Conservation (phyloP, 2,329 filamentous ascomycete genomes). For the Lachnum nothofagi region DNA sequence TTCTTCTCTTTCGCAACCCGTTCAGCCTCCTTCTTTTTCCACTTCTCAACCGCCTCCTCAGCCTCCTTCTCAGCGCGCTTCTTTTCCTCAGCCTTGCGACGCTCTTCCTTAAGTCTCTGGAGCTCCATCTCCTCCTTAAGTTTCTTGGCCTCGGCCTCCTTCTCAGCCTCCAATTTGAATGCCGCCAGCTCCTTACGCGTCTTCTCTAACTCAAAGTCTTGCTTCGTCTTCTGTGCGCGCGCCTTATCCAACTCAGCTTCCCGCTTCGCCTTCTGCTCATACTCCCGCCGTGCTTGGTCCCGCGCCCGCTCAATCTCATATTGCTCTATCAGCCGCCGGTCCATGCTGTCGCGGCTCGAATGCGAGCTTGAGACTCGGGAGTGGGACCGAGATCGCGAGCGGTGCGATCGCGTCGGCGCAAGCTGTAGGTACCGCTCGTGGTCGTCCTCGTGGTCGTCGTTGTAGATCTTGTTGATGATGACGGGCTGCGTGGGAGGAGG, state of each 20-base stretch:
- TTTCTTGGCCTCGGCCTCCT: conserved; percentile 36
- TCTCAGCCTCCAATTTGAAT: conserved; percentile 34
- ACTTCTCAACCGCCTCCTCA: conserved; percentile 50
- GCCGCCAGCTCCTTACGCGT: conserved; percentile 40
- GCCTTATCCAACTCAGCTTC: no score
- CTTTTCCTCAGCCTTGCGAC: conserved; percentile 42
- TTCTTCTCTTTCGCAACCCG: conserved; percentile 35
- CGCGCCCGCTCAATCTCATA: conserved; percentile 40
- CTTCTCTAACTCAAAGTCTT: conserved; percentile 35
- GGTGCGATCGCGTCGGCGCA: conserved; percentile 16
- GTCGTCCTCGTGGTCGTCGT: conserved; percentile 34
- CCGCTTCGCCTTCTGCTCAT: conserved; percentile 1
- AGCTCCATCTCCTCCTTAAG: conserved; percentile 38
- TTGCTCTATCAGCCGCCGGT: conserved; percentile 29
- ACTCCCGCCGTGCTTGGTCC: conserved; percentile 7
- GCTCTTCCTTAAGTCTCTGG: conserved; percentile 42
- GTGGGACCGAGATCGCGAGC: conserved; percentile 16
- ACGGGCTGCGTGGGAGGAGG: conserved; percentile 40
- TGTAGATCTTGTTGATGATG: conserved; percentile 52
- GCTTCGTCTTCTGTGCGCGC: background rate
- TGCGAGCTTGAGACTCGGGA: conserved; percentile 6
- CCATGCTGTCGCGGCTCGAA: conserved; percentile 4
- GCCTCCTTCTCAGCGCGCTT: conserved; percentile 36
- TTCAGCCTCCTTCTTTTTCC: conserved; percentile 35
- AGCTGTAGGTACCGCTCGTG: conserved; percentile 12